Conservation (phyloP, 176 grass and related monocot species). For the Otatea glauca region DNA sequence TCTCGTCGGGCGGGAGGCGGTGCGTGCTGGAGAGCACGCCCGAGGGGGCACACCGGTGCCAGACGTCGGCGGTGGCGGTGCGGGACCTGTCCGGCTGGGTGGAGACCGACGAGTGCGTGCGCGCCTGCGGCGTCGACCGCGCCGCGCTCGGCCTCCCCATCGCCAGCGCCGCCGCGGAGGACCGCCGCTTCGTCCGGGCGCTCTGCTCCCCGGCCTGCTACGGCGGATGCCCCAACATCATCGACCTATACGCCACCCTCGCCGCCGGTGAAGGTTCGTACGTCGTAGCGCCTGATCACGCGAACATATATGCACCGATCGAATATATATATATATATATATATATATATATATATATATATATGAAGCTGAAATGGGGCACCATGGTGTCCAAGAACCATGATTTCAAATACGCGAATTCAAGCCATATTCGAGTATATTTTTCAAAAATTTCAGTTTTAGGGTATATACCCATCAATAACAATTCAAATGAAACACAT, state of each 20-base stretch:
- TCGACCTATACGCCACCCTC: slow-evolving; percentile 67
- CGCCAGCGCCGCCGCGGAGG: slow-evolving; percentile 40
- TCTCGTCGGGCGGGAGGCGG: slow-evolving; percentile 55
- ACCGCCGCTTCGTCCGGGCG: slow-evolving; percentile 30
- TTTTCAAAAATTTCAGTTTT: no score
- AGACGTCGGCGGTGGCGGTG: slow-evolving; percentile 49
- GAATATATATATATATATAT: no score
- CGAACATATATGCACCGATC: neutral
- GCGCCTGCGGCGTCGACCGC: slow-evolving; percentile 55
- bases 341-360: no score
- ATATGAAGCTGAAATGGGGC: no score
- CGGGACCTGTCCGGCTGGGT: slow-evolving; percentile 49
- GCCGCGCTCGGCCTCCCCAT: slow-evolving; percentile 54
- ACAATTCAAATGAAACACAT: no score
- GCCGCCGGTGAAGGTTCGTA: slow-evolving; percentile 58
- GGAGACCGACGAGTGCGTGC: slow-evolving; percentile 57
- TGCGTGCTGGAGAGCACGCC: slow-evolving; percentile 66
- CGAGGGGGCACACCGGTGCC: slow-evolving; percentile 44
- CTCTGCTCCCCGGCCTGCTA: slow-evolving; percentile 65
- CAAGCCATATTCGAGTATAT: no score
- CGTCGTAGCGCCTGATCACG: no score
- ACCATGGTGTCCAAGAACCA: no score
- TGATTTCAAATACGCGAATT: no score
- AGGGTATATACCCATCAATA: no score
- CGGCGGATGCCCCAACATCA: slow-evolving; percentile 55